Evolutionary conservation across 2,329 filamentous ascomycete genomes (phyloP).

Genomic region (Thielaviopsis ethacetica): DNA sequence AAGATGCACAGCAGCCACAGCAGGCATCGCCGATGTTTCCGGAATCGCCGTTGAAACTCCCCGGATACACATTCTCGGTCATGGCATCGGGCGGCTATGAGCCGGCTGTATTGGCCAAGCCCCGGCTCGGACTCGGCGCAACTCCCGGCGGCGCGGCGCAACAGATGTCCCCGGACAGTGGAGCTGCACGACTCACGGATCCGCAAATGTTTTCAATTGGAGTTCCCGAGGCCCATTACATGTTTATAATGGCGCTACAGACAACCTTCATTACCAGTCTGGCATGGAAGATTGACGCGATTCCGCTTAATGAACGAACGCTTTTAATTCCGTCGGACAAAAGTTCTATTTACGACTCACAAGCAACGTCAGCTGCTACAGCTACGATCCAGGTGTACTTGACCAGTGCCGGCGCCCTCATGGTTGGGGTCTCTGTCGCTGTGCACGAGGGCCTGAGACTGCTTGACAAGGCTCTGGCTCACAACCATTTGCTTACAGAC

Average conservation of each 20-base stretch:
- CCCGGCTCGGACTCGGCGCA: neutral
- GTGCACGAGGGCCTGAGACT: conserved; percentile 30
- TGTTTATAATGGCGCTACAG: conserved; percentile 9
- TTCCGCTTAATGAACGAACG: conserved; percentile 10
- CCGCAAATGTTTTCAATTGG: neutral
- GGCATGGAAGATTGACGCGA: conserved; percentile 1
- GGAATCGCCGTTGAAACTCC: conserved; percentile 3
- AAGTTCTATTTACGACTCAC: conserved; percentile 17
- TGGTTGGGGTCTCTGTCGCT: conserved; percentile 33
- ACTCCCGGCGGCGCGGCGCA: neutral
- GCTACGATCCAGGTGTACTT: conserved; percentile 38
- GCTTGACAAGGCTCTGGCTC: conserved; percentile 26
- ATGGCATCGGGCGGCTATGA: conserved; percentile 3
- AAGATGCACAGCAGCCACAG: conserved; percentile 17
- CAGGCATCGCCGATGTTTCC: conserved; percentile 1
- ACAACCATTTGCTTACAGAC: conserved; percentile 24
- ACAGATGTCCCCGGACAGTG: neutral
- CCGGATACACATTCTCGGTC: conserved; percentile 3
- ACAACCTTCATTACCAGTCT: conserved; percentile 1
- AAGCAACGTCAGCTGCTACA: conserved; percentile 21
- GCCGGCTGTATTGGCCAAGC: conserved; percentile 6
- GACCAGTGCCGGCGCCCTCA: conserved; percentile 37
- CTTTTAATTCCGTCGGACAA: conserved; percentile 16
- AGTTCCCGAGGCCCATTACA: conserved; percentile 2
- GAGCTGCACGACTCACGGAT: neutral